Percentiles rank a stretch among this genome's conserved stretches.
phyloP scores from a whole-genome alignment of 2,329 filamentous ascomycete genomes.

The Penicillium sp. region DNA sequence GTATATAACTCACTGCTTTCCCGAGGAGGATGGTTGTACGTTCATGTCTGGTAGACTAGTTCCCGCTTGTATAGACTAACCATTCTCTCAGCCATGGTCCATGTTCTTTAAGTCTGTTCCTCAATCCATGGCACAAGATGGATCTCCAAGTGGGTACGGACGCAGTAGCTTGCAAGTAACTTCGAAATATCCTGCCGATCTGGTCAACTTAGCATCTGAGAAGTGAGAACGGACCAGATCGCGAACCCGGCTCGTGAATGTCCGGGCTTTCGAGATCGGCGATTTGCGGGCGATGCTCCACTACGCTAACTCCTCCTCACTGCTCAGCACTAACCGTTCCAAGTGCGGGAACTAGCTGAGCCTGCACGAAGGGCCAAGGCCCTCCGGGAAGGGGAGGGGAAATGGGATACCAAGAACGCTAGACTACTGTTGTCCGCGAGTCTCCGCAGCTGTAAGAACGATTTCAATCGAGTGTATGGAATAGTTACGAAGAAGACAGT shows the following conservation, averaged over 20 bases:
- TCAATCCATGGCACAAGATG: conserved; percentile 3
- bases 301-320: conserved; percentile 3
- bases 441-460: conserved; percentile 15
- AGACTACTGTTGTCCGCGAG: conserved; percentile 7
- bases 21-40: background rate
- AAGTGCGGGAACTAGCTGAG: background rate
- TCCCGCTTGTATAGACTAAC: background rate
- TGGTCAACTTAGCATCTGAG: conserved; percentile 18
- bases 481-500: background rate
- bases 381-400: background rate
- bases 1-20: background rate
- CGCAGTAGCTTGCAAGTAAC: conserved; percentile 3
- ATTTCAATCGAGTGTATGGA: background rate
- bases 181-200: conserved; percentile 20
- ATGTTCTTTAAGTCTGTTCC: background rate
- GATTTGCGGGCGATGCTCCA: conserved; percentile 27
- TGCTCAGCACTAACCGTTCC: background rate
- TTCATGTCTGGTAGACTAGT: background rate
- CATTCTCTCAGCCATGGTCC: background rate
- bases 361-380: background rate
- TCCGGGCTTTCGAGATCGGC: conserved; percentile 26
- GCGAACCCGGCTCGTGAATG: conserved; percentile 17
- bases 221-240: conserved; percentile 29
- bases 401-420: background rate
- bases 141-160: conserved; percentile 1